phyloP scores from a whole-genome alignment of 2,329 filamentous ascomycete species.

The Mycosphaerella arachidis region DNA sequence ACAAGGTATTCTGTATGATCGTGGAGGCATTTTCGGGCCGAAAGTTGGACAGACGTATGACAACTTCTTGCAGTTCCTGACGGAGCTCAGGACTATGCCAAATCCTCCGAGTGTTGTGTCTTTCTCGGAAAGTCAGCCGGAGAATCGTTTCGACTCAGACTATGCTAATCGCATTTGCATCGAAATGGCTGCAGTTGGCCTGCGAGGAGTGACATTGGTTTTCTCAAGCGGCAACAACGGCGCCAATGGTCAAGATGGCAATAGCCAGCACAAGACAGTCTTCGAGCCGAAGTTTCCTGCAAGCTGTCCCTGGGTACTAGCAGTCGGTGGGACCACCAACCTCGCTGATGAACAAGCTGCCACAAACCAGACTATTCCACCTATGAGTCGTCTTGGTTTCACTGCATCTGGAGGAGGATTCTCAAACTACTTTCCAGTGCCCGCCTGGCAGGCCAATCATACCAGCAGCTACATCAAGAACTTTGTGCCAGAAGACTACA shows the following conservation, averaged over 20 bases:
- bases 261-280: conserved; percentile 39
- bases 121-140: conserved; percentile 21
- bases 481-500: conserved; percentile 37
- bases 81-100: conserved; percentile 22
- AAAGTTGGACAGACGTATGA: conserved; percentile 19
- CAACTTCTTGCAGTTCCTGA: conserved; percentile 24
- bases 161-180: conserved; percentile 60
- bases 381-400: conserved; percentile 9
- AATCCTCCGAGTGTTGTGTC: conserved; percentile 23
- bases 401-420: conserved; percentile 37
- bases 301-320: conserved; percentile 44
- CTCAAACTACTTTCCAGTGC: conserved; percentile 41
- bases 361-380: conserved; percentile 17
- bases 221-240: conserved; percentile 60
- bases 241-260: conserved; percentile 17
- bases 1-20: conserved; percentile 22
- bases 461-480: conserved; percentile 37
- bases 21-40: conserved; percentile 25
- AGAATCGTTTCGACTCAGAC: conserved; percentile 26
- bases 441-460: conserved; percentile 40
- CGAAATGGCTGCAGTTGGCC: conserved; percentile 60
- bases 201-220: conserved; percentile 58
- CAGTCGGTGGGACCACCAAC: conserved; percentile 38
- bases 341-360: conserved; percentile 22
- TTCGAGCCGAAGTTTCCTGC: conserved; percentile 46